Conservation (phyloP, 371 early-diverging fungal genomes). For the Saksenaea oblongispora region DNA sequence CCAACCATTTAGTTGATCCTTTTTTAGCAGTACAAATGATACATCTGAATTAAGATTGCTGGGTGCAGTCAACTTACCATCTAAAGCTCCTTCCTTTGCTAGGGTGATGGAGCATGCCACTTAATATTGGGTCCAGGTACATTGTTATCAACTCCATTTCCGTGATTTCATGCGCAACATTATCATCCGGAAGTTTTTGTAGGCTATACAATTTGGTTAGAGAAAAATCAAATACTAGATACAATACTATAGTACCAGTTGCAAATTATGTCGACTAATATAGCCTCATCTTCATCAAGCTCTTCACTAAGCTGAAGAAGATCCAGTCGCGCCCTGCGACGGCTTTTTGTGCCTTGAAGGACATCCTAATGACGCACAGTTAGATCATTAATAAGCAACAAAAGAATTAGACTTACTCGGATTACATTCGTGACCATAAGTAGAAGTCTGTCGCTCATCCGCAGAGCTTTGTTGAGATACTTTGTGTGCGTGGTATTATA, state of each 20-base stretch:
- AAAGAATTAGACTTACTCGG: background rate
- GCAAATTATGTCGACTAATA: background rate
- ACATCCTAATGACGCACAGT: background rate
- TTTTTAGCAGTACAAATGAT: background rate
- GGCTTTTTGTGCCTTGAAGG: background rate
- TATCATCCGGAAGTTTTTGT: background rate
- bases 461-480: background rate
- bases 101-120: slow-evolving; percentile 6
- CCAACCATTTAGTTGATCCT: slow-evolving; percentile 7
- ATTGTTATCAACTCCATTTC: background rate
- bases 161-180: background rate
- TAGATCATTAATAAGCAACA: background rate
- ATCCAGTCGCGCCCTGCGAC: background rate
- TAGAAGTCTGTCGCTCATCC: background rate
- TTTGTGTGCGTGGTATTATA: background rate
- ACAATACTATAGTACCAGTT: background rate
- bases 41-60: background rate
- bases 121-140: background rate
- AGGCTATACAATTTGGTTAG: background rate
- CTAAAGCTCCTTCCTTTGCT: background rate
- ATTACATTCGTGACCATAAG: background rate
- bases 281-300: background rate
- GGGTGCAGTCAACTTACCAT: background rate
- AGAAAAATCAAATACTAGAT: background rate
- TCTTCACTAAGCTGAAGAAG: background rate